Evolutionary conservation across 2,329 filamentous ascomycete species (phyloP).

Genomic region (Cladosporium sp.): DNA sequence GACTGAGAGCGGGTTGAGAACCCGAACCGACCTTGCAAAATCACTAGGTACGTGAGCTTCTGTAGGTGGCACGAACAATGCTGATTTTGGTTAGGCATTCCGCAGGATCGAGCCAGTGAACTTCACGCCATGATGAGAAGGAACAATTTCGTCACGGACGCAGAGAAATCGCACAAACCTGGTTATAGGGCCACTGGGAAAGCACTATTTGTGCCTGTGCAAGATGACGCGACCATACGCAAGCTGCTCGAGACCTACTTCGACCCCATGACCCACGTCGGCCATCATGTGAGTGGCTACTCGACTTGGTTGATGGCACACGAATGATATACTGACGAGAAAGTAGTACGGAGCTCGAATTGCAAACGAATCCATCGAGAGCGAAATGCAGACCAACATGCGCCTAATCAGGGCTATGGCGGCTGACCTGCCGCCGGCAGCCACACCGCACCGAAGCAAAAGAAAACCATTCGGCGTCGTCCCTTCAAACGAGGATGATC

Average conservation of each 20-base stretch:
- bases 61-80: background rate
- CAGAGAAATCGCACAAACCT: conserved; percentile 23
- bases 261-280: conserved; percentile 30
- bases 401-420: background rate
- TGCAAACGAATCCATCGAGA: conserved; percentile 37
- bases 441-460: background rate
- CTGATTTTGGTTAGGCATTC: conserved; percentile 22
- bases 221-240: conserved; percentile 24
- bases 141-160: conserved; percentile 26
- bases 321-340: background rate
- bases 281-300: background rate
- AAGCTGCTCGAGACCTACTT: conserved; percentile 31
- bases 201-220: conserved; percentile 26
- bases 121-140: conserved; percentile 27
- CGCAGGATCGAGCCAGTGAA: conserved; percentile 13
- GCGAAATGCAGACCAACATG: background rate
- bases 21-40: conserved; percentile 22
- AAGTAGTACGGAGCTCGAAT: conserved; percentile 47
- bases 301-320: too few relatives aligned
- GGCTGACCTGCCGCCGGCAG: background rate
- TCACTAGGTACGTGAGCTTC: conserved; percentile 17
- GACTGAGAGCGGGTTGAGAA: conserved; percentile 25
- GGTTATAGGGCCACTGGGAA: conserved; percentile 25
- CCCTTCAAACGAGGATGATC: background rate
- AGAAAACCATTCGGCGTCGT: background rate